Percentiles rank a stretch among this genome's conserved stretches.
Evolutionary conservation across 2,329 filamentous ascomycete genomes (phyloP).

Genomic region (Huntiella decipiens): DNA sequence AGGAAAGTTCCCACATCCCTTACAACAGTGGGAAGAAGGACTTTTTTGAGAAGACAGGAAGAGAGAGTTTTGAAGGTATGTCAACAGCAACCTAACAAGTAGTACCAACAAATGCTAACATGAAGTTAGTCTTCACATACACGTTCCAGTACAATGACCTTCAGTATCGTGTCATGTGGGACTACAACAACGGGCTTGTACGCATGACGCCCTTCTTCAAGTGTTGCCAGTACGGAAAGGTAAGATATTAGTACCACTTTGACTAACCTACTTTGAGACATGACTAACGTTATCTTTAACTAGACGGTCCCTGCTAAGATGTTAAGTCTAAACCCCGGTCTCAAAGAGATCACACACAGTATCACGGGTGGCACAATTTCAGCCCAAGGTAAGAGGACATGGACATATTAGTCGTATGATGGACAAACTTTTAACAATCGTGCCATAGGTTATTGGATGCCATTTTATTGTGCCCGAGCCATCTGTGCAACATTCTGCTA

Average conservation of each 20-base stretch:
- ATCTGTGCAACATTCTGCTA: constrained; percentile 82
- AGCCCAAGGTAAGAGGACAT: constrained; percentile 53
- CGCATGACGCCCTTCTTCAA: constrained; percentile 93
- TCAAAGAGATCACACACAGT: constrained; percentile 79
- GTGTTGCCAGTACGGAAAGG: constrained; percentile 73
- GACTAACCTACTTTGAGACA: background rate
- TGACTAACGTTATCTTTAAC: background rate
- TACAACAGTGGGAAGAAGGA: constrained; percentile 91
- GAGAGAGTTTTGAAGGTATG: constrained; percentile 74
- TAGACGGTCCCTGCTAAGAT: constrained; percentile 82
- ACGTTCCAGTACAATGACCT: constrained; percentile 51
- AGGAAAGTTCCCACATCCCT: constrained; percentile 58
- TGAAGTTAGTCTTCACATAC: constrained; percentile 56
- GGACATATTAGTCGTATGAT: background rate
- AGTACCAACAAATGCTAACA: background rate
- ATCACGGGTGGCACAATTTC: constrained; percentile 83
- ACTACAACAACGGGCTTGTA: constrained; percentile 86
- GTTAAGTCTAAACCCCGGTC: constrained; percentile 55
- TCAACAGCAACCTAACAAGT: constrained; percentile 8
- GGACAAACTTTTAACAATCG: constrained; percentile 9
- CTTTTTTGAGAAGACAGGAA: constrained; percentile 68
- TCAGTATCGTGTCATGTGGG: constrained; percentile 76
- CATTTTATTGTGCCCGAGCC: constrained; percentile 67
- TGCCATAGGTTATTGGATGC: constrained; percentile 79
- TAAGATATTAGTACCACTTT: constrained; percentile 21